Evolutionary conservation across 176 grass and related monocot species (phyloP).

Genomic region (Alopecurus myosuroides): DNA sequence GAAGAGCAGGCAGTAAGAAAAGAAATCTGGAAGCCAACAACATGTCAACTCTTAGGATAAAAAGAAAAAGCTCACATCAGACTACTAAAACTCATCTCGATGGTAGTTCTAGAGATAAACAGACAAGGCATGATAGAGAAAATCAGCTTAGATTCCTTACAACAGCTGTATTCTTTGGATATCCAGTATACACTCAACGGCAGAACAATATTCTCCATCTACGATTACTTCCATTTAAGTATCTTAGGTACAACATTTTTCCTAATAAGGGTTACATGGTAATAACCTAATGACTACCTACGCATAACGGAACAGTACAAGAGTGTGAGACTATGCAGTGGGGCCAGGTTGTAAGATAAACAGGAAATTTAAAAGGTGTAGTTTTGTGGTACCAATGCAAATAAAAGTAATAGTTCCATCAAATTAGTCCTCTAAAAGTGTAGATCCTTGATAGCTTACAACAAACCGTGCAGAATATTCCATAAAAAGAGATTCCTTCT

Average conservation of each 20-base stretch:
- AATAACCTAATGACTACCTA: not conserved
- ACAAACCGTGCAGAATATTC: not conserved
- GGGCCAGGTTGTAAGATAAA: not conserved
- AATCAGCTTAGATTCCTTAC: not conserved
- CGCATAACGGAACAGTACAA: not conserved
- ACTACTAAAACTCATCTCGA: not conserved
- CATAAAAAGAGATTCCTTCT: not conserved
- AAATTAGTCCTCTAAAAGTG: not conserved
- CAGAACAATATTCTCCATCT: not conserved
- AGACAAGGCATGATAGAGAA: not conserved
- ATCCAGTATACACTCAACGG: not conserved
- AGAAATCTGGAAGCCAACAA: not conserved
- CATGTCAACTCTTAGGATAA: not conserved
- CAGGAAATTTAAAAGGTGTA: not conserved
- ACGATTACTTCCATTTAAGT: not conserved
- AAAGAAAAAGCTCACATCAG: not conserved
- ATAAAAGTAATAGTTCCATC: not conserved
- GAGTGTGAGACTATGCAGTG: not conserved
- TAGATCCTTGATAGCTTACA: not conserved
- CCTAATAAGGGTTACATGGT: not conserved
- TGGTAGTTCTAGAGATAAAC: not conserved
- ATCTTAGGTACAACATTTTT: not conserved
- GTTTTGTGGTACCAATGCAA: not conserved
- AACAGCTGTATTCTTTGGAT: not conserved
- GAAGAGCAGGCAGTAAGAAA: not conserved